These are phyloP conservation scores for Phytophthora pisi DNA, from an alignment of 352 stramenopile genomes.

Conservation along the genomic window DNA sequence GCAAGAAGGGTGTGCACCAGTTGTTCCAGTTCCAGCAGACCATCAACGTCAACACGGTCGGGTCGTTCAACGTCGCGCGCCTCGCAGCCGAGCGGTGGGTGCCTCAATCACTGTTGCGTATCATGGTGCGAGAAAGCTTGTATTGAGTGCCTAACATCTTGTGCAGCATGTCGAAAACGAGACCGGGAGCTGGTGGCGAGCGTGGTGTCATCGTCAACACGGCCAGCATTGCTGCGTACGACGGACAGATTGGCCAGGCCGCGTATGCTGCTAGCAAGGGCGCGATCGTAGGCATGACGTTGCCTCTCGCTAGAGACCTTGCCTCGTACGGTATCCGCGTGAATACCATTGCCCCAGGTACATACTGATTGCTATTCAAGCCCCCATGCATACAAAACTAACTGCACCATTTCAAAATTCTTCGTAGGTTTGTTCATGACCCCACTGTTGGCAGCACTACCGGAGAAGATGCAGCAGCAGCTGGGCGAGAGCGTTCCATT, in stretches of 20 bases:
- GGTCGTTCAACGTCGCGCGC: slow-evolving; percentile 98
- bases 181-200: slow-evolving; percentile 77
- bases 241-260: slow-evolving; percentile 97
- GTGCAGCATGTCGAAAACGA: slow-evolving; percentile 85
- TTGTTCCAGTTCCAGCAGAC: slow-evolving; percentile 94
- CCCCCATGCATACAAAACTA: neutral
- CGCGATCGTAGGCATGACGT: slow-evolving; percentile 96
- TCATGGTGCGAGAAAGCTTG: neutral
- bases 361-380: neutral
- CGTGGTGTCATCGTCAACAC: slow-evolving; percentile 99
- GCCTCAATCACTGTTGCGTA: neutral
- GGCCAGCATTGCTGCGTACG: slow-evolving; percentile 97
- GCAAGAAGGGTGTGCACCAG: slow-evolving; percentile 91
- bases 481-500: slow-evolving; percentile 96
- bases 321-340: slow-evolving; percentile 94
- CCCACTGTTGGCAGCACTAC: slow-evolving; percentile 94
- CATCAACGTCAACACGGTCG: slow-evolving; percentile 96
- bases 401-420: neutral
- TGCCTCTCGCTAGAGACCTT: slow-evolving; percentile 96
- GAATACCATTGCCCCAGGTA: slow-evolving; percentile 96
- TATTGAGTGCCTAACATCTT: neutral
- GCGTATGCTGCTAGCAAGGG: slow-evolving; percentile 98
- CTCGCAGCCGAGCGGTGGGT: slow-evolving; percentile 92
- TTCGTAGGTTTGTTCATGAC: slow-evolving; percentile 95
- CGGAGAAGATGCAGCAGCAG: slow-evolving; percentile 94